Base-by-base conservation (phyloP, 2,329 filamentous ascomycete species). In the Pseudocercospora macadamiae region DNA sequence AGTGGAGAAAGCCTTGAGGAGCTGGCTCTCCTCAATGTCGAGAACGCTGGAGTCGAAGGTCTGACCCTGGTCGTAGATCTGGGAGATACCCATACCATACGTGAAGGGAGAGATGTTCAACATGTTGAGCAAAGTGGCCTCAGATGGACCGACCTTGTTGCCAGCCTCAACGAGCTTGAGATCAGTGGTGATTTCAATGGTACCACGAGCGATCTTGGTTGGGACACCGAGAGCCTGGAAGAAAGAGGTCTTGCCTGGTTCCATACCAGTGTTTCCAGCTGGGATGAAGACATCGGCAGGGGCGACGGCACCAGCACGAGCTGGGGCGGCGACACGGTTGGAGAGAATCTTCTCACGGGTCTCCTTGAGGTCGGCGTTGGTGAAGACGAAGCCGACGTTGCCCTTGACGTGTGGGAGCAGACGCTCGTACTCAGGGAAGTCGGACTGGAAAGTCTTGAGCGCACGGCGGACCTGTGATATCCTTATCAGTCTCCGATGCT, bases 201-300 rank as follows among this genome's bases (percentile, higher is more conserved):
- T 99, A 96, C 95, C 96, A 96, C 95, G 95, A 79, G 95, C 95
- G 83, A 99, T 99, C 92, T 99, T 99, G 87, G 95, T 99, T 78
- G 95, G 95, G 79, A 99, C 92, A 91, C 93, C 93, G 82, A 99
- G 95, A 75, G 95, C 95, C 89, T 99, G 95, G 93, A 99, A 99
- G 92, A 99, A 99, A 78, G 95, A 97, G 76, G 95, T 99, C 90
- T 99, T 99, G 82, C 96, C 96, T 78, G 95, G 96, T 82, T 99
- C 95, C 95, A 99, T 99, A 84, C 95, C 95, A 75, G 95, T 99
- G 90, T 99, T 99, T 82, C 95, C 95, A 72, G 93, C 95, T 70
- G 95, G 95, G 71, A 99, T 80, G 84, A 83, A 99, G 78, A 99
- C 95, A 80, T 99, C 96, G 75, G 77, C 81, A 70, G 96, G 95